Conservation (phyloP, 2,329 filamentous ascomycete species). For the Fusarium sp. region DNA sequence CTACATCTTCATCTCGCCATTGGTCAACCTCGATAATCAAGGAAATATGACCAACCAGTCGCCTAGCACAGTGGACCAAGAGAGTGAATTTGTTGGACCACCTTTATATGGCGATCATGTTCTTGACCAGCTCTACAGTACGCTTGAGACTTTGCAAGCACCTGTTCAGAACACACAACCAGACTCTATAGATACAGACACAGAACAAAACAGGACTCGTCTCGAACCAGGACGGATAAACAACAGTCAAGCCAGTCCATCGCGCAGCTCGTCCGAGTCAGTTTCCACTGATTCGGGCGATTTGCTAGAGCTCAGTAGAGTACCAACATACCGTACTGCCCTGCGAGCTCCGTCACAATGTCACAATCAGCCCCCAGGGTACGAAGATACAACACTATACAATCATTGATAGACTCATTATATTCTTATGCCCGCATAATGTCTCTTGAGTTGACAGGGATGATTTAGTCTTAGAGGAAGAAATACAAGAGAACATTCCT, state of each 20-base stretch:
- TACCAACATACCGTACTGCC: slow-evolving; percentile 81
- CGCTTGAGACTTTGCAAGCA: slow-evolving; percentile 83
- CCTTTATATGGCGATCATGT: slow-evolving; percentile 91
- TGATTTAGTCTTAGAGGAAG: too few species aligned
- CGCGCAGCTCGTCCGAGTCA: slow-evolving; percentile 62
- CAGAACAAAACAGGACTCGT: slow-evolving; percentile 38
- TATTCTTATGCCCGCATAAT: not conserved
- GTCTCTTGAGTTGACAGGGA: not conserved
- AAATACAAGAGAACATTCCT: not conserved
- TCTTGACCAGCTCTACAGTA: slow-evolving; percentile 90
- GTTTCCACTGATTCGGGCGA: slow-evolving; percentile 67
- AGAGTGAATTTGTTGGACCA: slow-evolving; percentile 75
- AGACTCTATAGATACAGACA: slow-evolving; percentile 74
- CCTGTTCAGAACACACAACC: slow-evolving; percentile 68
- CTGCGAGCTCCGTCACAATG: slow-evolving; percentile 70
- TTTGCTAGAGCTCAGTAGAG: slow-evolving; percentile 73
- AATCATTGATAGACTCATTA: not conserved
- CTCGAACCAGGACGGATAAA: slow-evolving; percentile 48
- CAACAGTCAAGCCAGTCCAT: slow-evolving; percentile 48
- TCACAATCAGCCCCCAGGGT: slow-evolving; percentile 70
- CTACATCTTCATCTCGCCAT: slow-evolving; percentile 93
- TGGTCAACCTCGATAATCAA: slow-evolving; percentile 85
- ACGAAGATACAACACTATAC: slow-evolving; percentile 62
- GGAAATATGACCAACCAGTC: slow-evolving; percentile 76
- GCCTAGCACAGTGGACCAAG: slow-evolving; percentile 59